Percentiles rank a stretch among this genome's conserved stretches.
Evolutionary conservation across 768 basidiomycete species (phyloP).

Genomic region (Suillus bovinus): DNA sequence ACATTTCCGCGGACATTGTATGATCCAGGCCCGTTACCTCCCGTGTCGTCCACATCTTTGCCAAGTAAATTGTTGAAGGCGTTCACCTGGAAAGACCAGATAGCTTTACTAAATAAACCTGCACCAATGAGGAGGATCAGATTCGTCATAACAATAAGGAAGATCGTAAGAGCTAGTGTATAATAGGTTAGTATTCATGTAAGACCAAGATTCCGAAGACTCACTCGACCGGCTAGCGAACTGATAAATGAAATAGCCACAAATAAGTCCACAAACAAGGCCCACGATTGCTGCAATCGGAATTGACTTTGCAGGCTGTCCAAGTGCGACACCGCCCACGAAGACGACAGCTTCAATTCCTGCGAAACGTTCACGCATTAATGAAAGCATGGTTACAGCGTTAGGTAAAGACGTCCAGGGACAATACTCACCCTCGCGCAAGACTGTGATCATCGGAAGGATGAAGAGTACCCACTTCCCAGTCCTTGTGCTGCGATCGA

Average conservation of each 20-base stretch:
- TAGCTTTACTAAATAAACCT: slow-evolving; percentile 82
- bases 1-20: slow-evolving; percentile 81
- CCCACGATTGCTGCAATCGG: slow-evolving; percentile 91
- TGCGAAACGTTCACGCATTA: slow-evolving; percentile 22
- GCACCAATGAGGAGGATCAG: slow-evolving; percentile 92
- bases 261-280: slow-evolving; percentile 69
- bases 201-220: slow-evolving; percentile 19
- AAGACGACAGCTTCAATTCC: slow-evolving; percentile 91
- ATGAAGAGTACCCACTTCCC: slow-evolving; percentile 89
- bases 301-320: slow-evolving; percentile 78
- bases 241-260: slow-evolving; percentile 77
- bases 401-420: neutral
- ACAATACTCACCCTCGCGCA: slow-evolving; percentile 72
- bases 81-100: slow-evolving; percentile 72
- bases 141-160: slow-evolving; percentile 92
- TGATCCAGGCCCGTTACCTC: slow-evolving; percentile 79
- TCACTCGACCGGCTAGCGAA: slow-evolving; percentile 74
- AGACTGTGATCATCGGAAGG: slow-evolving; percentile 87
- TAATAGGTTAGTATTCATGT: neutral
- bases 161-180: slow-evolving; percentile 67
- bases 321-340: slow-evolving; percentile 90
- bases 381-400: neutral
- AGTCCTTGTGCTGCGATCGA: slow-evolving; percentile 48
- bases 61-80: slow-evolving; percentile 71
- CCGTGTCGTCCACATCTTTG: slow-evolving; percentile 63